These are phyloP conservation scores for Heterococcus sp. DNA, from an alignment of 108 stramenopile genomes.

Conservation along the genomic window DNA sequence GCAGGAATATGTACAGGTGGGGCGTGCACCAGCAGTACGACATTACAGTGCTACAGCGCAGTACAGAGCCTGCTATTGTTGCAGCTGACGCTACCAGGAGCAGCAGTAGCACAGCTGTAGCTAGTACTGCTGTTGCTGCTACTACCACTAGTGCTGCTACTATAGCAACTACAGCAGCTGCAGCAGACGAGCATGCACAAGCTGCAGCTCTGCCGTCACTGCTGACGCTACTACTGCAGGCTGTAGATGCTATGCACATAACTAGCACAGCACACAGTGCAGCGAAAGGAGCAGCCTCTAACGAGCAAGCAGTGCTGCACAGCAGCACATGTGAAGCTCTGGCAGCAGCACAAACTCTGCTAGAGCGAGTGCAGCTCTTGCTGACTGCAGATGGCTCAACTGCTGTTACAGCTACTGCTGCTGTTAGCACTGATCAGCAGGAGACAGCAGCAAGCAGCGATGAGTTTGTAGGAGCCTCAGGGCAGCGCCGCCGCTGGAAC, in stretches of 20 bases:
- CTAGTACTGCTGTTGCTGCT: background rate
- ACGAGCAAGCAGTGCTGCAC: too few species aligned
- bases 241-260: background rate
- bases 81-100: conserved; percentile 18
- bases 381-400: background rate
- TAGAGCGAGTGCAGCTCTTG: background rate
- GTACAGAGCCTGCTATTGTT: conserved; percentile 11
- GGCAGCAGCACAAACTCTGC: background rate
- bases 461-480: conserved; percentile 20
- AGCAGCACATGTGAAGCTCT: background rate
- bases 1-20: conserved; percentile 39
- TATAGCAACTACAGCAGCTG: conserved; percentile 2
- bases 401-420: background rate
- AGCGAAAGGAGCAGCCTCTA: too few species aligned
- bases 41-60: background rate
- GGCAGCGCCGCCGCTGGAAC: conserved; percentile 19
- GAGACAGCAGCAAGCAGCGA: background rate
- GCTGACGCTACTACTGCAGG: background rate
- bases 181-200: background rate
- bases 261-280: background rate
- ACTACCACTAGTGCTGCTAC: conserved; percentile 2
- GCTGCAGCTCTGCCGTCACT: background rate
- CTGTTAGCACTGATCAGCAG: background rate
- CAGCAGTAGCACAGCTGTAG: background rate
- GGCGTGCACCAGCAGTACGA: too few species aligned